phyloP scores from a whole-genome alignment of 257 asterid species.

The Catharanthus roseus region DNA sequence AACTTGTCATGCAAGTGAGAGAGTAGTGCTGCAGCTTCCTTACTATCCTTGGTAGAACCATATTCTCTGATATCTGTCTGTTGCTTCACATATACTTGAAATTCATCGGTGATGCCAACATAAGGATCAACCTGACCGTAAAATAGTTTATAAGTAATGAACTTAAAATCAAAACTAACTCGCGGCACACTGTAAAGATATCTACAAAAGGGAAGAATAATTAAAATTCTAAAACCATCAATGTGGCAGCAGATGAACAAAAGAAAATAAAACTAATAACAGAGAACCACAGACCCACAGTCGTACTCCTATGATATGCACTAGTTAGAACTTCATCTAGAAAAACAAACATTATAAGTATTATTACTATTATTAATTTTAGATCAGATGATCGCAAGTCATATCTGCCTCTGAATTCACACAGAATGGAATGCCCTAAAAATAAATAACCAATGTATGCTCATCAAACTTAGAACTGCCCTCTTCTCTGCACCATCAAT shows the following conservation, averaged over 20 bases:
- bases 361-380: too few relatives aligned
- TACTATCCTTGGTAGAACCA: slow-evolving; percentile 56
- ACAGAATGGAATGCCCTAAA: not conserved
- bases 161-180: not conserved
- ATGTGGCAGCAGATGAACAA: not conserved
- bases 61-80: slow-evolving; percentile 48
- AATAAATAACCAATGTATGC: not conserved
- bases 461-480: too few relatives aligned
- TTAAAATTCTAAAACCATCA: not conserved
- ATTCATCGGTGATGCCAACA: slow-evolving; percentile 75
- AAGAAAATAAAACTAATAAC: not conserved
- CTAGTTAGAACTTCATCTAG: not conserved
- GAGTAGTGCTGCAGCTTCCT: slow-evolving; percentile 60
- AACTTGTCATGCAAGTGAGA: slow-evolving; percentile 47
- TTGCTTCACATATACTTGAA: slow-evolving; percentile 68
- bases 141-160: not conserved
- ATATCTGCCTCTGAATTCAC: not conserved
- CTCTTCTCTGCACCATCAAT: too few relatives aligned
- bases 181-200: not conserved
- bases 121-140: slow-evolving; percentile 67
- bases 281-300: not conserved
- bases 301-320: not conserved
- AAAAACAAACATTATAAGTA: not conserved
- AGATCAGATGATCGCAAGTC: not conserved
- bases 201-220: not conserved